These are phyloP conservation scores for Colletotrichum sojae DNA, from an alignment of 2,329 filamentous ascomycete species.

Conservation along the genomic window DNA sequence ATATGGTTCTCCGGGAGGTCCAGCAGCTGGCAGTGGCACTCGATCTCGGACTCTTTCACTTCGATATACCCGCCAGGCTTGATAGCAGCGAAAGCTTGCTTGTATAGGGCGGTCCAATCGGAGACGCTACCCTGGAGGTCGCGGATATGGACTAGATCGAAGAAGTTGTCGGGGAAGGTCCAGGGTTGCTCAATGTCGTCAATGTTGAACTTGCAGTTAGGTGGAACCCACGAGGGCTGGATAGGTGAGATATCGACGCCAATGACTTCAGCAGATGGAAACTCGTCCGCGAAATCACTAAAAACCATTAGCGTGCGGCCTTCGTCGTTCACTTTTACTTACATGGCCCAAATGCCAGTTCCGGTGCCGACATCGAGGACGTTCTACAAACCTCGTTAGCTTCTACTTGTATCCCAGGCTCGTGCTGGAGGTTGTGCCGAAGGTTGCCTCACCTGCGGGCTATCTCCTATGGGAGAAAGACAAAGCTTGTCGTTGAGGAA, in stretches of 20 bases:
- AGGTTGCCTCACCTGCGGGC: conserved; percentile 41
- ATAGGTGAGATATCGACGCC: conserved; percentile 71
- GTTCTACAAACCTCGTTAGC: not conserved
- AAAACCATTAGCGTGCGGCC: not conserved
- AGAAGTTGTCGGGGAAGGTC: conserved; percentile 62
- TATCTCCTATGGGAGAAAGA: conserved; percentile 52
- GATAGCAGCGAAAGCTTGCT: conserved; percentile 62
- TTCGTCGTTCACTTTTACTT: conserved; percentile 17
- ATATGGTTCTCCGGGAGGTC: conserved; percentile 42
- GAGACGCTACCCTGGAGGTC: conserved; percentile 67
- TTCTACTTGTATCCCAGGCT: not conserved
- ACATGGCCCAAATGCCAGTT: conserved; percentile 65
- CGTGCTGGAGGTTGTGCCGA: not conserved
- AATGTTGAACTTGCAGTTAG: conserved; percentile 75
- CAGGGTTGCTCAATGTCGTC: conserved; percentile 70
- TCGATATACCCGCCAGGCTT: conserved; percentile 60
- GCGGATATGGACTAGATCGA: conserved; percentile 73
- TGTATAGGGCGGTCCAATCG: conserved; percentile 67
- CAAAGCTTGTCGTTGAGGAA: conserved; percentile 47
- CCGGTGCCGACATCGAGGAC: conserved; percentile 65
- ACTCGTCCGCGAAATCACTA: conserved; percentile 63
- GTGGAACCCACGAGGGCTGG: conserved; percentile 68
- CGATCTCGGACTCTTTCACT: conserved; percentile 42
- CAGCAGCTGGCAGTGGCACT: conserved; percentile 14
- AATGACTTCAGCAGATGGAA: conserved; percentile 58